phyloP scores from a whole-genome alignment of 148 eudicot genomes.

The Camellia sinensis region DNA sequence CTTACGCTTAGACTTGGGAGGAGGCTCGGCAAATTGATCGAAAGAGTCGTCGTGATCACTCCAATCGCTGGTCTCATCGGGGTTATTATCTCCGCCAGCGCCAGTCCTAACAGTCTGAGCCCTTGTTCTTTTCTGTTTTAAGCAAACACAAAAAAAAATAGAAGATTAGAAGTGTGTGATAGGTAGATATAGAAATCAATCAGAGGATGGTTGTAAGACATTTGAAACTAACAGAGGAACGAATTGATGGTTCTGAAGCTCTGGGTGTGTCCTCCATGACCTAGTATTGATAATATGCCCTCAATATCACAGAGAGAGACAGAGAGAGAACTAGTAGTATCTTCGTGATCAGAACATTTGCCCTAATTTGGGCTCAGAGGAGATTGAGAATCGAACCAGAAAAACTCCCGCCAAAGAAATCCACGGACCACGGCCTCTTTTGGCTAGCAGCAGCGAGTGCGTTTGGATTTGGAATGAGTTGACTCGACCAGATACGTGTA shows the following conservation, averaged over 20 bases:
- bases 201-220: not conserved
- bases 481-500: too few relatives aligned
- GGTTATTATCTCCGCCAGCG: slow-evolving; percentile 10
- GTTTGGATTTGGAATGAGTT: not conserved
- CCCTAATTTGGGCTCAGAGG: not conserved
- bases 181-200: not conserved
- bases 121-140: slow-evolving; percentile 72
- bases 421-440: not conserved
- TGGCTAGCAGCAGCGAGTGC: not conserved
- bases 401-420: not conserved
- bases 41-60: slow-evolving; percentile 43
- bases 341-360: not conserved
- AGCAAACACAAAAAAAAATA: slow-evolving; percentile 3
- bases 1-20: slow-evolving; percentile 54
- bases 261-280: slow-evolving; percentile 52
- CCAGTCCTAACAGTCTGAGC: slow-evolving; percentile 22
- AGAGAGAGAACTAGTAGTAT: not conserved
- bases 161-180: not conserved
- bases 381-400: not conserved
- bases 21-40: slow-evolving; percentile 69
- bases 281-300: not conserved
- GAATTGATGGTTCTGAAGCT: slow-evolving; percentile 44
- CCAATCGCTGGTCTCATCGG: slow-evolving; percentile 14
- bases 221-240: slow-evolving; percentile 50
- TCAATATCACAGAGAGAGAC: not conserved